Base-by-base conservation (phyloP, 495 filamentous ascomycete species). In the Trichoderma gamsii region DNA sequence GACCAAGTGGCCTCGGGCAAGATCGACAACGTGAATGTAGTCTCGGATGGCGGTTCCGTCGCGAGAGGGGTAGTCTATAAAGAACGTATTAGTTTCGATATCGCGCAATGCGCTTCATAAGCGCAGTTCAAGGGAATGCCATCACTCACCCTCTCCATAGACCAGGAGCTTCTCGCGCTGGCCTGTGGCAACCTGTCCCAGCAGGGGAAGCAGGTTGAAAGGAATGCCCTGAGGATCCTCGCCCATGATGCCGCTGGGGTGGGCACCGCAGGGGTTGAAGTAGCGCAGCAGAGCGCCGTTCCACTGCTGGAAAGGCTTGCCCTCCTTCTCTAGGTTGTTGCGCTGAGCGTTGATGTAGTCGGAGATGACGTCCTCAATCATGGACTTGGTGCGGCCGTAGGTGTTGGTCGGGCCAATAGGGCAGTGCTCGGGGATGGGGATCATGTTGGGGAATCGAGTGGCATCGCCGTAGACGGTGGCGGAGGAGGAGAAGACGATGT, bases 391-490 rank as follows among this genome's bases (percentile, higher is more conserved):
- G 77, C 90, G 90, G 43, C 95, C 95, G 79, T 99, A 99, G 15
- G 95, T 92, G 85, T 98, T 99, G 66, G 94, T 99, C 25, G 95
- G 92, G 56, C 91, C 93, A 71, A 97, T 90, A 56, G 95, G 95
- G 85, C 95, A 99, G 74, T 91, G 80, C 81, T 99, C 95, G 43
- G 96, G 95, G 75, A 99, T 99, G 71, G 95, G 95, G 72, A 99
- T 98, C 96, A 99, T 98, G 82, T 96, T 89, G 72, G 89, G 88
- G 79, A 97, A 90, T 77, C 92, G 92, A 64, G 96, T 99, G 64
- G 96, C 95, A 80, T 99, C 95, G 69, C 95, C 95, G 76, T 99
- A 99, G 76, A 99, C 95, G 71, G 95, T 97, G 41, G 93, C 93
- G 9, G 93, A 97, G 74, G 80, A 97, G 66, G 93, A 97, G 83